phyloP scores from a whole-genome alignment of 495 filamentous ascomycete genomes.

The Neurospora sp. region DNA sequence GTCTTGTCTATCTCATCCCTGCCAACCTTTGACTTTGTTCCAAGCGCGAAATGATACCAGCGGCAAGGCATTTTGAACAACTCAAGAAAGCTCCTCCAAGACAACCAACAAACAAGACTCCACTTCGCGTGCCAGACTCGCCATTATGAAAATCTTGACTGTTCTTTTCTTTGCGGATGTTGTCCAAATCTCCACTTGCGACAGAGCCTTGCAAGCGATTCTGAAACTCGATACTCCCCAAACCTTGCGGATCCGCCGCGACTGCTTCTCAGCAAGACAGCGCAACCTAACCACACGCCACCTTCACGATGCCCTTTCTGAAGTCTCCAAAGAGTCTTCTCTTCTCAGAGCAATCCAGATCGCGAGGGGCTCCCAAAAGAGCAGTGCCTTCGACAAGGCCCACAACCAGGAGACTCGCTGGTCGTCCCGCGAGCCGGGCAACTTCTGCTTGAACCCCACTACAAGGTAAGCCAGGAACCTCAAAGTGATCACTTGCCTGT shows the following conservation, averaged over 20 bases:
- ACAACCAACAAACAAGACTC: not conserved
- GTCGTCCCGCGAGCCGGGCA: not conserved
- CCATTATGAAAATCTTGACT: not conserved
- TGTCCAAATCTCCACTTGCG: not conserved
- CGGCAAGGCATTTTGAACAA: not conserved
- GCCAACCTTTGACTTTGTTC: not conserved
- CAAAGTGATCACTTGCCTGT: not conserved
- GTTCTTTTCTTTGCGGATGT: not conserved
- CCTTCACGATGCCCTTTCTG: not conserved
- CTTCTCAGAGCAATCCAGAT: not conserved
- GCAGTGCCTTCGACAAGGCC: not conserved
- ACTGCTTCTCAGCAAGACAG: not conserved
- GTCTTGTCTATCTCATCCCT: not conserved
- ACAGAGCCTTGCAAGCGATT: not conserved
- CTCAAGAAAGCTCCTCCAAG: not conserved
- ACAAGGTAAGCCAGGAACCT: not conserved
- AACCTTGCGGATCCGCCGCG: not conserved
- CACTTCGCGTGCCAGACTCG: not conserved
- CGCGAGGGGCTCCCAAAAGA: not conserved
- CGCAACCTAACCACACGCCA: not conserved
- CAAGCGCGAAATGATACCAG: not conserved
- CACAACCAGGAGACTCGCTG: not conserved
- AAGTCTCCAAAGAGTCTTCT: not conserved
- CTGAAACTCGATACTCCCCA: not conserved
- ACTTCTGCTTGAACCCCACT: not conserved